These are phyloP conservation scores for Claviceps spartinae DNA, from an alignment of 2,329 filamentous ascomycete genomes.

Conservation along the genomic window DNA sequence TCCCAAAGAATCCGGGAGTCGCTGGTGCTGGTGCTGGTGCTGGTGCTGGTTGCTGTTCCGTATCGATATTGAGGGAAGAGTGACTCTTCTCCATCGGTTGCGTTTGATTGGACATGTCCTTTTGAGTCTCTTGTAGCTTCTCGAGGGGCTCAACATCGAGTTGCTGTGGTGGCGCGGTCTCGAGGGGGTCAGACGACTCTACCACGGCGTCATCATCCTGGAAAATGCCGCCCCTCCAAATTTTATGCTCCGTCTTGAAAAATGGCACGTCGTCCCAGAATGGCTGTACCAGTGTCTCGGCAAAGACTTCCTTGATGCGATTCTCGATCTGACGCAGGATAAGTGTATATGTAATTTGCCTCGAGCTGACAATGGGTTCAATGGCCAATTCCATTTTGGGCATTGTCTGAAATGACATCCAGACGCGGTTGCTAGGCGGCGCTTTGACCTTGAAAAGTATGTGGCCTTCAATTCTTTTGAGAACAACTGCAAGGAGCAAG, in stretches of 20 bases:
- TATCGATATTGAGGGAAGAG: slow-evolving; percentile 28
- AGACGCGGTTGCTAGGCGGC: slow-evolving; percentile 88
- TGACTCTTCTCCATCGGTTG: slow-evolving; percentile 43
- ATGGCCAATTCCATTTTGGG: slow-evolving; percentile 91
- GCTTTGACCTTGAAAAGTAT: slow-evolving; percentile 79
- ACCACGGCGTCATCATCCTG: slow-evolving; percentile 39
- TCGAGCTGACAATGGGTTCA: slow-evolving; percentile 86
- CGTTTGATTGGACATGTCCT: slow-evolving; percentile 25
- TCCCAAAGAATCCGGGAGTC: slow-evolving; percentile 33
- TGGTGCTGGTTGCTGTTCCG: slow-evolving; percentile 23
- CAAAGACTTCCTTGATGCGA: slow-evolving; percentile 83
- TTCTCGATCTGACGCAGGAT: slow-evolving; percentile 91
- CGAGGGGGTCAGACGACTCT: slow-evolving; percentile 12
- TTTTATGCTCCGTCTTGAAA: slow-evolving; percentile 63
- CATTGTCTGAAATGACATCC: slow-evolving; percentile 89
- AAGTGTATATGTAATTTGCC: slow-evolving; percentile 88
- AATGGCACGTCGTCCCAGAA: slow-evolving; percentile 97
- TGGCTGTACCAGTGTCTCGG: slow-evolving; percentile 78
- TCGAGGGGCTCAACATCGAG: slow-evolving; percentile 38
- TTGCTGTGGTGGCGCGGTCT: slow-evolving; percentile 19
- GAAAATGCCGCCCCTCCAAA: slow-evolving; percentile 77
- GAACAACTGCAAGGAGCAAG: slow-evolving; percentile 69
- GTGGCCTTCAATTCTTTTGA: slow-evolving; percentile 79
- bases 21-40: slow-evolving; percentile 13
- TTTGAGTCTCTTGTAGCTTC: slow-evolving; percentile 28